phyloP scores from a whole-genome alignment of 2,329 filamentous ascomycete genomes.

The Graphiopsis chlorocephala region DNA sequence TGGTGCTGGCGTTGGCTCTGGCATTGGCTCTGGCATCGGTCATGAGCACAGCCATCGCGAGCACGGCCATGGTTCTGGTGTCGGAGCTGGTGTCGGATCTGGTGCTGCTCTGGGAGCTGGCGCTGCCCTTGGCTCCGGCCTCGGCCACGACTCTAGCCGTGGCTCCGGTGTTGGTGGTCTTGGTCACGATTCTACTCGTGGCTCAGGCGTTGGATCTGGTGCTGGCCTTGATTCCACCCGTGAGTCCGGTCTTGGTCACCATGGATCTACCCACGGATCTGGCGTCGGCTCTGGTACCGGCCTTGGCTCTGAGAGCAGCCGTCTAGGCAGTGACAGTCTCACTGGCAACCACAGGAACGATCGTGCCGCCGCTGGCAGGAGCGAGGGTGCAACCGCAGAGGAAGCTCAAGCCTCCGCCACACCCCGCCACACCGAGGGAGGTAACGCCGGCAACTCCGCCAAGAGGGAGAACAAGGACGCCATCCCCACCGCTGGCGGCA shows the following conservation, averaged over 20 bases:
- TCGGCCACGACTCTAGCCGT: neutral
- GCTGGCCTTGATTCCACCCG: neutral
- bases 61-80: neutral
- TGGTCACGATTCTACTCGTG: neutral
- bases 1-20: neutral
- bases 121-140: conserved; percentile 1
- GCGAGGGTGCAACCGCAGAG: neutral
- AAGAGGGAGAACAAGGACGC: conserved; percentile 27
- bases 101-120: neutral
- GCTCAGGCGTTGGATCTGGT: conserved; percentile 4
- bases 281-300: neutral
- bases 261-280: neutral
- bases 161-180: neutral
- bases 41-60: neutral
- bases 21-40: neutral
- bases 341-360: neutral
- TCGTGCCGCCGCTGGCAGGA: neutral
- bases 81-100: neutral
- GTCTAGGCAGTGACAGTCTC: neutral
- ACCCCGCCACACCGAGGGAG: neutral
- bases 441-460: neutral
- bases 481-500: conserved; percentile 34
- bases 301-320: neutral
- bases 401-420: neutral
- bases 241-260: neutral